These are phyloP conservation scores for Rugosomyces carneus DNA, from an alignment of 1,284 basidiomycete species.

Conservation along the genomic window DNA sequence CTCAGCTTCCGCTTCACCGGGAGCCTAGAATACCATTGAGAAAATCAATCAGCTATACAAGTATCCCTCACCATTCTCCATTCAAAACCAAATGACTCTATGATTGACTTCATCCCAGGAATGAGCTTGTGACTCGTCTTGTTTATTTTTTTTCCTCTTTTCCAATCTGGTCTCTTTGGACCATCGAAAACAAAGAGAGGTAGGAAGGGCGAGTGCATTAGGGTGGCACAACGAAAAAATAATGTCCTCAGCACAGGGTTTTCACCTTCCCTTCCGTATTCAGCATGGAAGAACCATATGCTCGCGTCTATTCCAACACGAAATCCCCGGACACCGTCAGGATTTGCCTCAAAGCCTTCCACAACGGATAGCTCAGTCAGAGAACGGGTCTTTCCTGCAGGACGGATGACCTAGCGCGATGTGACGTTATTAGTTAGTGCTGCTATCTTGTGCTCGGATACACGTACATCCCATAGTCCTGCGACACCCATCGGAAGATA, in stretches of 20 bases:
- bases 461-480: conserved; percentile 37
- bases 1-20: conserved; percentile 96
- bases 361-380: conserved; percentile 62
- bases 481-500: conserved; percentile 32
- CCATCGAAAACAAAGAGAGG: conserved; percentile 96
- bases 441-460: not conserved
- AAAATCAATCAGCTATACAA: not conserved
- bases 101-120: conserved; percentile 67
- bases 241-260: conserved; percentile 72
- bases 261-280: conserved; percentile 69
- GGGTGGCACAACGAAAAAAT: conserved; percentile 69
- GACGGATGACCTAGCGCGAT: conserved; percentile 49
- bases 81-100: conserved; percentile 86
- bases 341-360: conserved; percentile 65
- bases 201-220: conserved; percentile 75
- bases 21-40: conserved; percentile 48
- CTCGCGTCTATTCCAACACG: conserved; percentile 75
- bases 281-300: conserved; percentile 79
- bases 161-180: conserved; percentile 73
- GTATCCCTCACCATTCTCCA: conserved; percentile 61
- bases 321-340: conserved; percentile 51
- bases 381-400: conserved; percentile 56
- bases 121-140: conserved; percentile 57
- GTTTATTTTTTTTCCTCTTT: conserved; percentile 72
- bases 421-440: not conserved